Base-by-base conservation (phyloP, 805 yeast species). In the Dipodascus geniculatus region DNA sequence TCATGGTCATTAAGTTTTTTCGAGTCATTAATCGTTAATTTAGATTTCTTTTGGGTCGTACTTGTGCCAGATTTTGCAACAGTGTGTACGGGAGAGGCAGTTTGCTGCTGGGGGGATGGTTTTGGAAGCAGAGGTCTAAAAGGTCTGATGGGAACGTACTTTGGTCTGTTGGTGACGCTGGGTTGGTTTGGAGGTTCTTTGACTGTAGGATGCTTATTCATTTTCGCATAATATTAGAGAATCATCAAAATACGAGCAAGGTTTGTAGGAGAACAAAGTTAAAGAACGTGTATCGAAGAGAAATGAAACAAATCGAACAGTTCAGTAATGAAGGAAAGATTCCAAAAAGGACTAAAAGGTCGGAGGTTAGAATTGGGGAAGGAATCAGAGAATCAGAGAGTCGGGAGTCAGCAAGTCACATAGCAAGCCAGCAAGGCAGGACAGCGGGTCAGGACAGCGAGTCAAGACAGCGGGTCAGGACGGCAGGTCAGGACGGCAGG, bases 61-160 rank as follows among this genome's bases (percentile, higher is more conserved):
- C 33, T n/a, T 28, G 8, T 28, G 35, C 35, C 44, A 11, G 44
- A 38, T 38, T 14, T 38, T 6, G 44, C 17, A n/a, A 6, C 20
- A 38, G 44, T 4, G 44, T n/a, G 44, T 38, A 17, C 33, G 11
- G 33, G 11, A 6, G 11, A 28, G 4, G 11, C 20, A 38, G 44
- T 9, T 28, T 28, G 33, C 11, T 28, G 33, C 6, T 38, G 44
- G 20, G 44, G 44, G 3, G 52, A 23, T 8, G 69, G 69, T 51
- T 66, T 66, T 20, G 70, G 70, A 48, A 67, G 59, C 52, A 67
- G 55, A 9, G 69, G 69, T n/a, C 70, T 58, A 51, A 65, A 65
- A 2, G 70, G 69, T 23, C 68, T 55, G 48, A 66, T 66, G 8
- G 70, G 68, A 20, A 65, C 69, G 42, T 51, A 60, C 42, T 54